Conservation (phyloP, 495 filamentous ascomycete genomes). For the Daldinia bambusicola region DNA sequence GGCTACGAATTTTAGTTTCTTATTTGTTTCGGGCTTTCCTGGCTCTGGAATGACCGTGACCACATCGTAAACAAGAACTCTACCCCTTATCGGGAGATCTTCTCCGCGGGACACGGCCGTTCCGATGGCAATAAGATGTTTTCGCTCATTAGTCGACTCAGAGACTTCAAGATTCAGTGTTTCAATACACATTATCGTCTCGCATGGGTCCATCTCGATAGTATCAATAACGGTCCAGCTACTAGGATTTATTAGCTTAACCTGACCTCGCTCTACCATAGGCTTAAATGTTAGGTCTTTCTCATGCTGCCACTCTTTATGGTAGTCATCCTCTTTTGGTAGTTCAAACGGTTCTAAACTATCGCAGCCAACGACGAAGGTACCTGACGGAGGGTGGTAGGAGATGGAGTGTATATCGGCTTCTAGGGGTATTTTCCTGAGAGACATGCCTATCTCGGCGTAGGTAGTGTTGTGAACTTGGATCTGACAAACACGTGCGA, state of each 20-base stretch:
- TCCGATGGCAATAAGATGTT: slow-evolving; percentile 82
- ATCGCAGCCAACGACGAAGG: slow-evolving; percentile 81
- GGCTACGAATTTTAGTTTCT: slow-evolving; percentile 83
- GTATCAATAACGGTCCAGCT: slow-evolving; percentile 82
- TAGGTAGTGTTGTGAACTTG: slow-evolving; percentile 69
- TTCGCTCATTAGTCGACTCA: slow-evolving; percentile 86
- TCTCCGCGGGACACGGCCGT: slow-evolving; percentile 86
- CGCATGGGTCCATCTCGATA: slow-evolving; percentile 73
- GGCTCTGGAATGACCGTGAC: slow-evolving; percentile 92
- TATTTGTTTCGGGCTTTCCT: slow-evolving; percentile 81
- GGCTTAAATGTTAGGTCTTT: slow-evolving; percentile 72
- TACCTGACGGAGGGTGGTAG: slow-evolving; percentile 76
- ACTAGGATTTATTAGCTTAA: slow-evolving; percentile 79
- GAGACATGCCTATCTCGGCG: slow-evolving; percentile 73
- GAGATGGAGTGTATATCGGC: slow-evolving; percentile 77
- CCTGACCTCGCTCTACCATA: slow-evolving; percentile 68
- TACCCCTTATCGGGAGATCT: slow-evolving; percentile 85
- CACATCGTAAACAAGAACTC: slow-evolving; percentile 90
- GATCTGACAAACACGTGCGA: slow-evolving; percentile 74
- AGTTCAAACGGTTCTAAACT: slow-evolving; percentile 75
- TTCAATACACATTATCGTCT: slow-evolving; percentile 82
- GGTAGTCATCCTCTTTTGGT: slow-evolving; percentile 83
- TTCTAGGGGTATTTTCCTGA: slow-evolving; percentile 73
- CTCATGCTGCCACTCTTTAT: slow-evolving; percentile 81
- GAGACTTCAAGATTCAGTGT: slow-evolving; percentile 88